Conservation (phyloP, 345 rosid genomes). For the Salix arbutifolia region DNA sequence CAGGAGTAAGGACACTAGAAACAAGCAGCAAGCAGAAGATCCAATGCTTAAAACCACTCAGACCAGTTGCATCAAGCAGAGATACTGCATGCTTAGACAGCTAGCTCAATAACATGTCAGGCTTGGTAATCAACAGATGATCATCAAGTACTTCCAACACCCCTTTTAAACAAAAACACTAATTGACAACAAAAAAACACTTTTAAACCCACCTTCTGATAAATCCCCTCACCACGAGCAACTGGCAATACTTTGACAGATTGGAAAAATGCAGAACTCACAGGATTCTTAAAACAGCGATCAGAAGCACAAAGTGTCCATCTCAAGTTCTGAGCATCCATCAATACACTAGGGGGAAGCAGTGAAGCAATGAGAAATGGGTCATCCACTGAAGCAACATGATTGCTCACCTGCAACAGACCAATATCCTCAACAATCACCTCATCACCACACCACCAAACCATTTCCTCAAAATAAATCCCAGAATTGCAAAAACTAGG, state of each 20-base stretch:
- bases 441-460: not conserved
- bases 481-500: not conserved
- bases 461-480: not conserved
- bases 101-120: too few species aligned
- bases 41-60: not conserved
- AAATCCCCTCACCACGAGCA: conserved; percentile 90
- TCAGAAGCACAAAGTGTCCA: conserved; percentile 98
- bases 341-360: conserved; percentile 74
- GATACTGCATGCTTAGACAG: too few species aligned
- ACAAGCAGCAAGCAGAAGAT: too few species aligned
- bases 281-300: conserved; percentile 84
- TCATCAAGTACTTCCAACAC: not conserved
- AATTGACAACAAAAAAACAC: not conserved
- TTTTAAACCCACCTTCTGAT: conserved; percentile 63
- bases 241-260: conserved; percentile 88
- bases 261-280: conserved; percentile 78
- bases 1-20: too few species aligned
- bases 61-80: too few species aligned
- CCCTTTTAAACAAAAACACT: not conserved
- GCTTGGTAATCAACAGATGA: not conserved
- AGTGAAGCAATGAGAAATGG: conserved; percentile 88
- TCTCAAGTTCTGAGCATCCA: conserved; percentile 80
- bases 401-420: conserved; percentile 77
- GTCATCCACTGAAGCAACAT: conserved; percentile 94
- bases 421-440: not conserved